Evolutionary conservation across 805 yeast species (phyloP), one percentile per base, ranked within the genome.

Genomic region (Saccharomycopsis synnaedendra): DNA sequence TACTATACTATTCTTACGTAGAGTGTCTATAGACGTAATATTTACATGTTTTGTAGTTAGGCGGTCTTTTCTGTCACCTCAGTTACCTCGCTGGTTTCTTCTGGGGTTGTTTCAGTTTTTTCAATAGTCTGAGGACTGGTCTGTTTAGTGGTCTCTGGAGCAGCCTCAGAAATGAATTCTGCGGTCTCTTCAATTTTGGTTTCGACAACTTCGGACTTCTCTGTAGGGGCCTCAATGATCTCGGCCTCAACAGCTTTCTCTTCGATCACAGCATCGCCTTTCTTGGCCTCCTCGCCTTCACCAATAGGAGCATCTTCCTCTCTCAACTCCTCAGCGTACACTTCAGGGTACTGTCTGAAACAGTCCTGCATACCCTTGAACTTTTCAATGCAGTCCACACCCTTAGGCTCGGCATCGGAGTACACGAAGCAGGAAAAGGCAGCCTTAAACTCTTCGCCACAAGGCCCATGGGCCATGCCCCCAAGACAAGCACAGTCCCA

Each of bases 401-500:
- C 98, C 71, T 90, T 90, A 62, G 97, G 97, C 63, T 90, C 97
- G 50, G 82, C 82, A 59, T 82, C 86, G 5, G 97, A 88, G 70
- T 83, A 88, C 40, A 93, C 90, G 61, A 93, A 93, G 64, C 98
- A 93, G 6, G 95, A 74, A 64, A 93, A 93, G 0, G 98, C 97
- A 46, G 77, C 87, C 68, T 85, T 87, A 72, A 87, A 87, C 67
- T 88, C 95, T 58, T 81, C 89, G 49, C 98, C 98, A 69, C 98
- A 93, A 48, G 98, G 97, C 0, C 98, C 98, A 55, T 89, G 74
- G 33, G 98, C 97, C 97, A 51, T 48, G 10, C 98, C 98, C 34
- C 97, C 98, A 44, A 93, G 71, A 66, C 97, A 90, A n/a, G 98
- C 97, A 65, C 98, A 48, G 62, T 93, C 97, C 98, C 98, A 93